Base-by-base conservation (phyloP, 495 filamentous ascomycete species). In the Cercophora sp. region DNA sequence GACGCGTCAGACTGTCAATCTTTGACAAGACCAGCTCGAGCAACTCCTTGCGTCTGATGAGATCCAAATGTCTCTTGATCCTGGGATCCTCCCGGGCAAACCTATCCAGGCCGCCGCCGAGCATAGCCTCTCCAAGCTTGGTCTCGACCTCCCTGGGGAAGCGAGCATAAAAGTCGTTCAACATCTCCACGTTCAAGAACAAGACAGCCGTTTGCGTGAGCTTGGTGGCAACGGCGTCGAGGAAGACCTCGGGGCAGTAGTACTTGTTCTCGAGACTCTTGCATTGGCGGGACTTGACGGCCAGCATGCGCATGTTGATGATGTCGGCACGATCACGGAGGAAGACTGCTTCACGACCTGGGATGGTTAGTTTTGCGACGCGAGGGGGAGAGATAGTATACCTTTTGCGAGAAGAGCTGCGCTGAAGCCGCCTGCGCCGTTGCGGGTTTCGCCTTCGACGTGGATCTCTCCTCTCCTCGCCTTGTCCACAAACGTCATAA, bases 121-220 rank as follows among this genome's bases (percentile, higher is more conserved):
- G 85, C 47, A 97, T 79, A 55, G 87, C 81, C 29, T 91, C 78
- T 29, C 91, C 89, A n/a, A 99, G 83, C 34, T 89, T 79, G 58
- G 83, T 63, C 66, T 99, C 93, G 16, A 99, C 79, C 65, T 96
- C 90, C 18, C 94, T 80, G 0, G 93, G 93, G 73, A 99, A 99
- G 63, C 92, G 85, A 65, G 94, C 91, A 73, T 96, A 96, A 61
- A 97, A 99, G 64, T 97, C 95, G 4, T 88, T 89, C 34, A 99
- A 79, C 22, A 99, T 79, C 72, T 99, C 93, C 29, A 96, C 94
- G 59, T 99, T 96, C 8, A 99, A 81, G 78, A 99, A 99, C 0
- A 99, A 81, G 8, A 97, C 94, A 9, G 93, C 92, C 0, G 92
- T 97, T 3, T 88, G 84, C 13, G 91, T 91, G 49, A 99, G 84